A percentile compares a stretch with the other conserved stretches of the same genome.
These are phyloP conservation scores for Candida sanyiensis DNA, from an alignment of 805 yeast species.

Conservation along the genomic window DNA sequence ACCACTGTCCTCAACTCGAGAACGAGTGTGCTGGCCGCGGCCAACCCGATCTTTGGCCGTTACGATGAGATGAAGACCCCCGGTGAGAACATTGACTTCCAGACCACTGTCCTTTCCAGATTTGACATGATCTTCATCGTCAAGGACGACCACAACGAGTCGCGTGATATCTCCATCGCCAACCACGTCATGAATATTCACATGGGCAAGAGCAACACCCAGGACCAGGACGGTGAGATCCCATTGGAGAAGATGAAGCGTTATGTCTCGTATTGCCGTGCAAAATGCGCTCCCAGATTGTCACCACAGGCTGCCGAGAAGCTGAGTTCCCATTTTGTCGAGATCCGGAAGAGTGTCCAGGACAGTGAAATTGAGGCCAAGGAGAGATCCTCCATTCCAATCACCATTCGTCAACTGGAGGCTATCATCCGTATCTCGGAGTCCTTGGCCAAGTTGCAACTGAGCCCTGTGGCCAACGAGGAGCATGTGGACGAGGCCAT, in stretches of 20 bases:
- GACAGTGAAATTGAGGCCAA: conserved; percentile 74
- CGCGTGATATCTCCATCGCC: conserved; percentile 84
- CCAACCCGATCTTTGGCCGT: conserved; percentile 94
- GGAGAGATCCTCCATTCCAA: conserved; percentile 92
- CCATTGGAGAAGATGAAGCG: conserved; percentile 88
- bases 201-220: conserved; percentile 62
- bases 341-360: conserved; percentile 78
- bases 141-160: conserved; percentile 88
- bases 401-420: conserved; percentile 94
- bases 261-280: conserved; percentile 83
- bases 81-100: conserved; percentile 97
- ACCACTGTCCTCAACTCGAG: conserved; percentile 94
- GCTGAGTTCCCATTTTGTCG: conserved; percentile 86
- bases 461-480: conserved; percentile 78
- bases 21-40: conserved; percentile 95
- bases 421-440: conserved; percentile 96
- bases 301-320: conserved; percentile 86
- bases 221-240: conserved; percentile 65
- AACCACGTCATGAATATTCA: conserved; percentile 93
- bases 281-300: conserved; percentile 88
- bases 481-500: conserved; percentile 95
- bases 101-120: conserved; percentile 92
- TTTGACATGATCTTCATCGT: conserved; percentile 98
- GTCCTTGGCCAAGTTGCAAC: conserved; percentile 79
- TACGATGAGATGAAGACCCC: conserved; percentile 95